Percentiles rank a stretch among this genome's conserved stretches.
These are phyloP conservation scores for Solanum pinnatisectum DNA, from an alignment of 257 asterid genomes.

Conservation along the genomic window DNA sequence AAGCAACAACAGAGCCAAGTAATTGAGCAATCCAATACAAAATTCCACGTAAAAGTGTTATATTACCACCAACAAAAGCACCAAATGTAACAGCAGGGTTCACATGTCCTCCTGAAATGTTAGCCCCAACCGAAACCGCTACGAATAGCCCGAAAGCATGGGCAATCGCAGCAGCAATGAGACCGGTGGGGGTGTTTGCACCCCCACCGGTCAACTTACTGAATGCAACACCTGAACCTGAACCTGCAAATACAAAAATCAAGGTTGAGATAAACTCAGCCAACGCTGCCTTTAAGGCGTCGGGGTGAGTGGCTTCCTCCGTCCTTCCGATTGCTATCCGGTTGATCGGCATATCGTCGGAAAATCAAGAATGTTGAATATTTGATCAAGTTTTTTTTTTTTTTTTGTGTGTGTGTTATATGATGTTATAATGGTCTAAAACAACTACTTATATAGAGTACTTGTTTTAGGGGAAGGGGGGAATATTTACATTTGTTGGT, in stretches of 20 bases:
- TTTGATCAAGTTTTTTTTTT: too few relatives aligned
- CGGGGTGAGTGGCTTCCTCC: slow-evolving; percentile 19
- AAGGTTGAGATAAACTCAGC: slow-evolving; percentile 44
- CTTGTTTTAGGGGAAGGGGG: neutral
- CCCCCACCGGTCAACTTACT: slow-evolving; percentile 16
- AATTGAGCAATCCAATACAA: slow-evolving; percentile 37
- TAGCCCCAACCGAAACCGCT: slow-evolving; percentile 22
- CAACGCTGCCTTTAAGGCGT: slow-evolving; percentile 33
- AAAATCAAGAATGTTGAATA: neutral
- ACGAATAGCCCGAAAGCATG: slow-evolving; percentile 24
- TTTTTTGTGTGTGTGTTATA: too few relatives aligned
- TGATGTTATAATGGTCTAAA: neutral
- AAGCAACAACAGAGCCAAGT: slow-evolving; percentile 23
- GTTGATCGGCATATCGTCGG: slow-evolving; percentile 17
- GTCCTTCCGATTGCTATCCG: slow-evolving; percentile 18
- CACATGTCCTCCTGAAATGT: slow-evolving; percentile 29
- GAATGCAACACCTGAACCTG: slow-evolving; percentile 34
- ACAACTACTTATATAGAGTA: neutral
- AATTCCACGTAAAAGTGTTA: slow-evolving; percentile 27
- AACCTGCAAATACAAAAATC: slow-evolving; percentile 36
- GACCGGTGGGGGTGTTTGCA: slow-evolving; percentile 21
- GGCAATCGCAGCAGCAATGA: slow-evolving; percentile 19
- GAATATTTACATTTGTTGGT: too few relatives aligned
- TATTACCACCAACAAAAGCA: slow-evolving; percentile 28
- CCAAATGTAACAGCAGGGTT: slow-evolving; percentile 35